A percentile compares a stretch with the other conserved stretches of the same genome.
These are phyloP conservation scores for Rhododendron vialii DNA, from an alignment of 148 eudicot genomes.

Conservation along the genomic window DNA sequence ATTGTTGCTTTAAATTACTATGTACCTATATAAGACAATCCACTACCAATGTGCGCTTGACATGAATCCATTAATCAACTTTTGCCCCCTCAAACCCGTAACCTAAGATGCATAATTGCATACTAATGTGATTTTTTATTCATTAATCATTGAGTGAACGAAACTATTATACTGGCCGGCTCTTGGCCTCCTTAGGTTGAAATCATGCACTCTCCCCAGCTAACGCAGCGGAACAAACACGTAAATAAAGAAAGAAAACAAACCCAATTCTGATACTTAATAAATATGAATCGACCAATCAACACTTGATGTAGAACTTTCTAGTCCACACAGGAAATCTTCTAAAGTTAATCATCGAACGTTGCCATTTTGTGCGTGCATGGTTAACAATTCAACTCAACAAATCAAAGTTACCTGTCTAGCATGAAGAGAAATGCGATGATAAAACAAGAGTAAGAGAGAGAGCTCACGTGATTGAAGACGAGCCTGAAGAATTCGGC, in stretches of 20 bases:
- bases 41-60: not conserved
- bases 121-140: not conserved
- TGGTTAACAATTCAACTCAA: not conserved
- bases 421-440: not conserved
- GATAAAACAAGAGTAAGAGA: not conserved
- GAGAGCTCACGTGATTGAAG: conserved; percentile 45
- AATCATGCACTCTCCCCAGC: not conserved
- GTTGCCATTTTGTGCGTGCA: not conserved
- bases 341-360: not conserved
- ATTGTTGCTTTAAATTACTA: not conserved
- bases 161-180: not conserved
- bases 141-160: not conserved
- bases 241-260: not conserved
- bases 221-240: not conserved
- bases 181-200: not conserved
- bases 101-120: not conserved
- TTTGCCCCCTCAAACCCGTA: not conserved
- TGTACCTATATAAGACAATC: not conserved
- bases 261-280: not conserved
- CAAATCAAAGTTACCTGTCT: not conserved
- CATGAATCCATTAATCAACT: not conserved
- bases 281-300: not conserved
- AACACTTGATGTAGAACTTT: not conserved
- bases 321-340: not conserved
- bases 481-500: conserved; percentile 28